Conservation (phyloP, 805 yeast genomes). For the Hyphopichia homilentoma region DNA sequence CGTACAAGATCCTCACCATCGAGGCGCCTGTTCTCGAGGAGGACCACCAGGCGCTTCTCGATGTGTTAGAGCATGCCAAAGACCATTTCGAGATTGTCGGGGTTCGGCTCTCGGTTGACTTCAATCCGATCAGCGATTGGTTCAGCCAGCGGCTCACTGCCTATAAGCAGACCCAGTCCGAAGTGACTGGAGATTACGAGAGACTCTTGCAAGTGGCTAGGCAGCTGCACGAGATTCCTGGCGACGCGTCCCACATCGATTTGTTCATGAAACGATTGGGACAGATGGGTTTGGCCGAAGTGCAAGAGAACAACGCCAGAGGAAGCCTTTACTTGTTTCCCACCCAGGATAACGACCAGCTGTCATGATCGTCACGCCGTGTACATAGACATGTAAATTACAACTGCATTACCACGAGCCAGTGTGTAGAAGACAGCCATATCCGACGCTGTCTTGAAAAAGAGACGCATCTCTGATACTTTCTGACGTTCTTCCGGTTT, state of each 20-base stretch:
- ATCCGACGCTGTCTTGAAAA: too few relatives aligned
- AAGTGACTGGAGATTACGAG: too few relatives aligned
- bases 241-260: slow-evolving; percentile 8
- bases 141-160: slow-evolving; percentile 6
- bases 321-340: slow-evolving; percentile 17
- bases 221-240: too few relatives aligned
- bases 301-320: slow-evolving; percentile 12
- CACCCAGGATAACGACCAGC: too few relatives aligned
- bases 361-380: too few relatives aligned
- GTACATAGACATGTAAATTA: too few relatives aligned
- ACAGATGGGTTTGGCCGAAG: slow-evolving; percentile 15
- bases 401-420: too few relatives aligned
- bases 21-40: slow-evolving; percentile 21
- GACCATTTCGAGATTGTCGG: slow-evolving; percentile 8
- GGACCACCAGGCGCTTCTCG: slow-evolving; percentile 21
- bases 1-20: slow-evolving; percentile 25
- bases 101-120: slow-evolving; percentile 10
- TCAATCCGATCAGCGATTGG: slow-evolving; percentile 11
- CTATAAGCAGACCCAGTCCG: too few relatives aligned
- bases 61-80: slow-evolving; percentile 12
- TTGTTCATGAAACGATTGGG: slow-evolving; percentile 17
- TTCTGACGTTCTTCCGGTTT: too few relatives aligned
- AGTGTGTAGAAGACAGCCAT: too few relatives aligned
- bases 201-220: too few relatives aligned
- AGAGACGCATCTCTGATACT: too few relatives aligned